A percentile compares a stretch with the other conserved stretches of the same genome.
Evolutionary conservation across 352 stramenopile species (phyloP).

Genomic region (Phytopythium cucurbitacearum): DNA sequence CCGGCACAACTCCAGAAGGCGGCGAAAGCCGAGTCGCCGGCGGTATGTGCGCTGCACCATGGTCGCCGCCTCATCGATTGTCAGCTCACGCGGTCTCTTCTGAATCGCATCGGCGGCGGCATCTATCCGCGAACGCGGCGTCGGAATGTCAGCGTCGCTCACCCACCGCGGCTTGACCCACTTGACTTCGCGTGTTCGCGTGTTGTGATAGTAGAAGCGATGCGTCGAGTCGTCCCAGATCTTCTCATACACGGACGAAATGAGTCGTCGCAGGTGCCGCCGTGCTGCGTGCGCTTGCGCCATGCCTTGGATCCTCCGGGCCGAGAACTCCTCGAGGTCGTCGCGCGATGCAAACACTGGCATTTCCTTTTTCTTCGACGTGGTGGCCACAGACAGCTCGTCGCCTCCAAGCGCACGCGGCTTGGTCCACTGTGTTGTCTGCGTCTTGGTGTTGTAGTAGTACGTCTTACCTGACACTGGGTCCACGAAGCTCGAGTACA

Average conservation of each 20-base stretch:
- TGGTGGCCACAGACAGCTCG: conserved; percentile 4
- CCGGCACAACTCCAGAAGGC: conserved; percentile 36
- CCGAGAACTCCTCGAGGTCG: conserved; percentile 27
- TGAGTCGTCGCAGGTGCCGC: conserved; percentile 42
- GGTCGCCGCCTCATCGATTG: conserved; percentile 27
- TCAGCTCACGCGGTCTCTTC: conserved; percentile 13
- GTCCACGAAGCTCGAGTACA: conserved; percentile 62
- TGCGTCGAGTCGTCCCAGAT: conserved; percentile 51
- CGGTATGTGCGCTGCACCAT: conserved; percentile 62
- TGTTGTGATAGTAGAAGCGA: conserved; percentile 84
- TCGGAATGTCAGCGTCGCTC: conserved; percentile 54
- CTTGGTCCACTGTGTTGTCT: conserved; percentile 66
- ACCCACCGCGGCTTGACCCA: conserved; percentile 70
- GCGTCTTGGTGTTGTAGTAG: conserved; percentile 77
- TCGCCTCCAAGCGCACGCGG: conserved; percentile 35
- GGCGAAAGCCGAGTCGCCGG: conserved; percentile 35
- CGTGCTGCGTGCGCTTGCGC: conserved; percentile 40
- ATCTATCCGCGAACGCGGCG: conserved; percentile 35
- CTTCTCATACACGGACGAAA: conserved; percentile 78
- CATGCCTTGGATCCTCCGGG: conserved; percentile 51
- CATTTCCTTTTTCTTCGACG: conserved; percentile 6
- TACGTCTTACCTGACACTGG: conserved; percentile 57
- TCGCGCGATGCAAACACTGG: conserved; percentile 14
- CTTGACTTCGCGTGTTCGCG: conserved; percentile 53
- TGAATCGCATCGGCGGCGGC: background rate